These are phyloP conservation scores for Lasiosphaeria hispida DNA, from an alignment of 495 filamentous ascomycete species.

Conservation along the genomic window DNA sequence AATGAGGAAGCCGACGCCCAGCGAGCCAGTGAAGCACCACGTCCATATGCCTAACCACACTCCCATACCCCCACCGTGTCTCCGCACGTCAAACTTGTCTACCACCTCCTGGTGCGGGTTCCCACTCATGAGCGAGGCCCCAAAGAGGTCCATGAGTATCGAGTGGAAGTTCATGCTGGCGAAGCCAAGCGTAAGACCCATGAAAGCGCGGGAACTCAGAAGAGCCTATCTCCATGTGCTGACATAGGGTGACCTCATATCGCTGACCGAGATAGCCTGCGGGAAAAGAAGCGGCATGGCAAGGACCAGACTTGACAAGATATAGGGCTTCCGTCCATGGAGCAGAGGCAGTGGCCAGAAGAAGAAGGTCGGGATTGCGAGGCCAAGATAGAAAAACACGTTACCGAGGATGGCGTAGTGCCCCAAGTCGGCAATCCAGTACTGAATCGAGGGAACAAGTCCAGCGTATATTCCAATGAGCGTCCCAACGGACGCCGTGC, in stretches of 20 bases:
- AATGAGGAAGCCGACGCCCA: conserved; percentile 65
- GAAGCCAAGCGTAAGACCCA: conserved; percentile 68
- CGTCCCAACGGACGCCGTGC: conserved; percentile 64
- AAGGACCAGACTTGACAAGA: conserved; percentile 58
- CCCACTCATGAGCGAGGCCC: conserved; percentile 65
- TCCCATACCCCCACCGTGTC: conserved; percentile 72
- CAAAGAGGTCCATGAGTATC: conserved; percentile 70
- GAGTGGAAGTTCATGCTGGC: conserved; percentile 71
- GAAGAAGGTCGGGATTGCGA: conserved; percentile 64
- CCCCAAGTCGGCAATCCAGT: conserved; percentile 62
- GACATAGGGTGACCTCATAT: conserved; percentile 53
- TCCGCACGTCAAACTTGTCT: conserved; percentile 58
- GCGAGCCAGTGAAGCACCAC: conserved; percentile 66
- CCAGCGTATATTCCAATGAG: conserved; percentile 74
- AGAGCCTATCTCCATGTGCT: conserved; percentile 57
- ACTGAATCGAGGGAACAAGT: conserved; percentile 71
- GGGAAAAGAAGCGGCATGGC: conserved; percentile 74
- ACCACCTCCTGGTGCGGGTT: conserved; percentile 70
- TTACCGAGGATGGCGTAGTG: conserved; percentile 70
- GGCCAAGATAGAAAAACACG: conserved; percentile 64
- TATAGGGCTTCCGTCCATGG: conserved; percentile 74
- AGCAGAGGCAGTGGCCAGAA: conserved; percentile 75
- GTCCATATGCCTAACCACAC: conserved; percentile 76
- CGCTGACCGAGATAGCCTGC: conserved; percentile 61
- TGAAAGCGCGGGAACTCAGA: conserved; percentile 58